These are phyloP conservation scores for Eimeria maxima DNA, from an alignment of 169 alveolate species.

Conservation along the genomic window DNA sequence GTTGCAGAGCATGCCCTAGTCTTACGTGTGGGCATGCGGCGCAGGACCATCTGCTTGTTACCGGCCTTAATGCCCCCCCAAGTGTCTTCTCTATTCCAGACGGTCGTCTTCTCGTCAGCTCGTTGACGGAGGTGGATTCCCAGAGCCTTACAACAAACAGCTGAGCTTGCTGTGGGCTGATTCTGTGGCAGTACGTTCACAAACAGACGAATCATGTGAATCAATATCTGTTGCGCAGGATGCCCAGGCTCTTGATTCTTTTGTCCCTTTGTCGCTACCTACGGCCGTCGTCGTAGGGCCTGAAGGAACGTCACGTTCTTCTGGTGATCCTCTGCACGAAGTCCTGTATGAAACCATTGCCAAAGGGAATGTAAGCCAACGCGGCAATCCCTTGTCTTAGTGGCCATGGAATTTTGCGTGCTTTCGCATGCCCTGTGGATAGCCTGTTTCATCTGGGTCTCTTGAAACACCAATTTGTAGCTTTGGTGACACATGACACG, in stretches of 20 bases:
- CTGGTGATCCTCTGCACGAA: neutral
- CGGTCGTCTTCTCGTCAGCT: conserved; percentile 63
- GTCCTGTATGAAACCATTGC: neutral
- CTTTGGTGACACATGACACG: neutral
- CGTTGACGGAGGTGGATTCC: conserved; percentile 19
- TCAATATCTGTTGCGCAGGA: conserved; percentile 3
- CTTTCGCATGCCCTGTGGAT: neutral
- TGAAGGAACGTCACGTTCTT: conserved; percentile 17
- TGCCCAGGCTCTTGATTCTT: conserved; percentile 13
- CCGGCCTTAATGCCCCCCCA: conserved; percentile 37
- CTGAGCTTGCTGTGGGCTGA: neutral
- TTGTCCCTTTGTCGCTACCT: conserved; percentile 38
- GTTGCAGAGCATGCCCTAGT: neutral
- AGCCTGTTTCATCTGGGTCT: neutral
- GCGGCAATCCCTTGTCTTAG: neutral
- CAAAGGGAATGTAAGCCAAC: conserved; percentile 44
- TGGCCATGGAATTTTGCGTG: neutral
- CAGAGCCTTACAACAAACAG: neutral
- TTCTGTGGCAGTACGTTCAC: neutral
- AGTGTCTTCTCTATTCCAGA: conserved; percentile 58
- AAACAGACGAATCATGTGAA: neutral
- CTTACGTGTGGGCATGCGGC: neutral
- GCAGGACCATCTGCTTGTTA: conserved; percentile 61
- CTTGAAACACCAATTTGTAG: neutral
- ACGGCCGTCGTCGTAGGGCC: conserved; percentile 29